Evolutionary conservation across 495 filamentous ascomycete genomes (phyloP), one percentile per base, ranked within the genome.

Genomic region (Neurospora pannonica): DNA sequence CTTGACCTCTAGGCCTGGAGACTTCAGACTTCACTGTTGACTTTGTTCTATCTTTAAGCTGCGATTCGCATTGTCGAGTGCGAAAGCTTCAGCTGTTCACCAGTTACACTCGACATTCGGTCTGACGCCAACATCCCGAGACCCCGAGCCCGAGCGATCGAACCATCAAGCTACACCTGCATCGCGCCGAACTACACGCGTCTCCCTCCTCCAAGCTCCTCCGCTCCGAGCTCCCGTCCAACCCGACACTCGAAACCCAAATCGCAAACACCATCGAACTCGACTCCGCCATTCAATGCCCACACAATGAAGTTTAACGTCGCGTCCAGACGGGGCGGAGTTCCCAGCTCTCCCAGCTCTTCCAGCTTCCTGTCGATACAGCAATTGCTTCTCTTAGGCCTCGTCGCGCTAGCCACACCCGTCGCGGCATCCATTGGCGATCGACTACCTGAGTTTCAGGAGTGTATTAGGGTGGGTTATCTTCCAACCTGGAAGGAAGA

Each of bases 391-490:
- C 74, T 87, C 54, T 42, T 86, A 70, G 72, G 83, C 15, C 71
- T 86, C 70, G 79, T 85, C 40, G 77, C 89, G 60, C 81, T 91
- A 36, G 76, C 84, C 62, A 78, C 81, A 19, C 81, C 84, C 42
- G 89, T 85, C 8, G 82, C 83, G 38, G 96, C 94, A 36, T 97
- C 94, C 21, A 77, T 91, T 69, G 96, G 96, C 73, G 96, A 99
- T 82, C 88, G 90, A 70, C 86, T 98, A 62, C 93, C 94, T 15
- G 95, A 97, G 77, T 99, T 99, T 82, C 88, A 85, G 78, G 87
- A 93, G 83, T 99, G 96, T 82, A 90, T 99, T 71, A 79, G 94
- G 87, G 95, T 97, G 72, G 67, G 84, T 82, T 73, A 40, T 42
- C 42, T 5, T 54, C 62, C 75, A 17, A 39, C 7, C 15, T 24